Evolutionary conservation across 2,329 filamentous ascomycete genomes (phyloP).

Genomic region (Orbilia javanica): DNA sequence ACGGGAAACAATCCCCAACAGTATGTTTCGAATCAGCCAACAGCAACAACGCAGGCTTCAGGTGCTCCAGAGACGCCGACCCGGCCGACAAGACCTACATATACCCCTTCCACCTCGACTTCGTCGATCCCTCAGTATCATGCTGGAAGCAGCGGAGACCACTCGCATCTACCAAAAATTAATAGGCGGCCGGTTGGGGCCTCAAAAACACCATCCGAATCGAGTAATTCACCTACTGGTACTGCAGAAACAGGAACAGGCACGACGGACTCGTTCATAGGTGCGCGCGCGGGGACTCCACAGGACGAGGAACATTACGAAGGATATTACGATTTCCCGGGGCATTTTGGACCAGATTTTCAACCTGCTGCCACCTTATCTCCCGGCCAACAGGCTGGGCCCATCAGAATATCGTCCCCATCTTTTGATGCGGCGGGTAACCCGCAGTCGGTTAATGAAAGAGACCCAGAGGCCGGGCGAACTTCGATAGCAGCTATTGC

Average conservation of each 20-base stretch:
- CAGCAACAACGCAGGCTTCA: conserved; percentile 52
- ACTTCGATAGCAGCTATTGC: conserved; percentile 53
- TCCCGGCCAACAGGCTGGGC: conserved; percentile 45
- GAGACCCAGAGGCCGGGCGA: conserved; percentile 41
- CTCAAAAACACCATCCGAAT: conserved; percentile 55
- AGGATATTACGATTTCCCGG: conserved; percentile 52
- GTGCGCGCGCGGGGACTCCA: conserved; percentile 43
- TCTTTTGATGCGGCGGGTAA: conserved; percentile 47
- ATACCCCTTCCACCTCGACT: conserved; percentile 57
- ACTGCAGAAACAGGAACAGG: conserved; percentile 51
- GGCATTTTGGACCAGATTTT: conserved; percentile 48
- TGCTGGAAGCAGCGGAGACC: conserved; percentile 50
- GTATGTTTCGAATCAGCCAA: conserved; percentile 58
- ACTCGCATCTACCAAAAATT: conserved; percentile 52
- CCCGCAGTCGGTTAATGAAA: conserved; percentile 34
- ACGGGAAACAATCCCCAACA: conserved; percentile 52
- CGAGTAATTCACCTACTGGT: conserved; percentile 54
- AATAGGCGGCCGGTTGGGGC: conserved; percentile 42
- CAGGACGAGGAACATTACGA: conserved; percentile 53
- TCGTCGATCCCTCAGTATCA: conserved; percentile 54
- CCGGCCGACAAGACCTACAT: conserved; percentile 55
- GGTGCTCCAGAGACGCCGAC: conserved; percentile 39
- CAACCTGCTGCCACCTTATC: conserved; percentile 32
- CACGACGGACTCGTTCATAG: conserved; percentile 43
- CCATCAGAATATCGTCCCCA: conserved; percentile 54